Evolutionary conservation across 306 rosid genomes (phyloP).

Genomic region (Lathyrus tuberosus): DNA sequence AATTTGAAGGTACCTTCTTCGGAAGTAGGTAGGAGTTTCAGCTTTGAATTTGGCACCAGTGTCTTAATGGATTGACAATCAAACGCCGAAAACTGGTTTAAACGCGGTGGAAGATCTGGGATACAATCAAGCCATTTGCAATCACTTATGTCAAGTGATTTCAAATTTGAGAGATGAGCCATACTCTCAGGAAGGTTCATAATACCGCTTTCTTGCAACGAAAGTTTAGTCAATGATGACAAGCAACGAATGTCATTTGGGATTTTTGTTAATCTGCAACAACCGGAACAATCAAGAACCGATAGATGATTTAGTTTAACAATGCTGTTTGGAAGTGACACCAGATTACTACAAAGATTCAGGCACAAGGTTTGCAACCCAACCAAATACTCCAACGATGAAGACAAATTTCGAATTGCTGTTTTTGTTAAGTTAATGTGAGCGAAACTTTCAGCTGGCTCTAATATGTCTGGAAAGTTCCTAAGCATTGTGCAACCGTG

Average conservation of each 20-base stretch:
- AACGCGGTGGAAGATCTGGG: constrained; percentile 30
- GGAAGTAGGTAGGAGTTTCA: not conserved
- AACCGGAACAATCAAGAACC: too few relatives aligned
- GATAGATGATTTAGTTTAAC: too few relatives aligned
- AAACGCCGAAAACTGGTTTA: constrained; percentile 27
- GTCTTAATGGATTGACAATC: constrained; percentile 34
- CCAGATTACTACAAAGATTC: too few relatives aligned
- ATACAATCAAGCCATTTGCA: constrained; percentile 34
- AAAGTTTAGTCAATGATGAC: constrained; percentile 29
- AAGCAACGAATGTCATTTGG: constrained; percentile 16
- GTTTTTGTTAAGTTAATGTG: too few relatives aligned
- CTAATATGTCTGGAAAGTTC: too few relatives aligned
- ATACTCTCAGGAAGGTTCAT: constrained; percentile 30
- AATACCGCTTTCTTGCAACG: not conserved
- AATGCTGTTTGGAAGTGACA: too few relatives aligned
- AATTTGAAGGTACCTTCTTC: constrained; percentile 23
- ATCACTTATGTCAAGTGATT: constrained; percentile 1
- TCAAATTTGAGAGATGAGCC: constrained; percentile 23
- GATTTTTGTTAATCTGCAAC: constrained; percentile 6
- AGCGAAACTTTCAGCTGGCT: too few relatives aligned
- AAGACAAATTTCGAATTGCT: too few relatives aligned
- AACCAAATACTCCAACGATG: too few relatives aligned
- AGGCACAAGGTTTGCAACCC: too few relatives aligned
- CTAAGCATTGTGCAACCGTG: too few relatives aligned
- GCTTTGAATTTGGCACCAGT: constrained; percentile 14